Percentiles rank a stretch among this genome's conserved stretches.
These are phyloP conservation scores for Fusarium brachygibbosum DNA, from an alignment of 2,329 filamentous ascomycete genomes.

Conservation along the genomic window DNA sequence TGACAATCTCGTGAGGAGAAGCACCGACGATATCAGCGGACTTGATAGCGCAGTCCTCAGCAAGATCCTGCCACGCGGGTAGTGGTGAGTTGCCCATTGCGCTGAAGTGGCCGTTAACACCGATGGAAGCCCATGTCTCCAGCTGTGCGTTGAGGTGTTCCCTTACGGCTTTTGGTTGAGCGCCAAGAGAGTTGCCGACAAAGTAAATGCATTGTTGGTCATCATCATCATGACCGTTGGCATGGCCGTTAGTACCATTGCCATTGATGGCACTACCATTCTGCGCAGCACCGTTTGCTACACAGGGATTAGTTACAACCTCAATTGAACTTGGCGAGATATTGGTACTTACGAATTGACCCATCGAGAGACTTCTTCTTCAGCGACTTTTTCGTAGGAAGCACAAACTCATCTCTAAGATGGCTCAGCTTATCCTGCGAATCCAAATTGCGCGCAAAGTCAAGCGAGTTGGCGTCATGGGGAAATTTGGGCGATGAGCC, in stretches of 20 bases:
- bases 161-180: constrained; percentile 79
- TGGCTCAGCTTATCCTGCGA: constrained; percentile 69
- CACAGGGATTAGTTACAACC: not conserved
- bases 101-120: constrained; percentile 86
- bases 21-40: constrained; percentile 83
- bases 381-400: constrained; percentile 80
- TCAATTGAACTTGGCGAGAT: accelerated
- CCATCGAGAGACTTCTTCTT: constrained; percentile 71
- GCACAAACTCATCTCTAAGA: constrained; percentile 79
- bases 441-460: constrained; percentile 69
- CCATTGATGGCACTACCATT: constrained; percentile 23
- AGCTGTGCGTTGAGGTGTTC: constrained; percentile 79
- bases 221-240: constrained; percentile 50
- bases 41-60: constrained; percentile 77
- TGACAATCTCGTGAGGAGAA: constrained; percentile 77
- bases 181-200: constrained; percentile 89
- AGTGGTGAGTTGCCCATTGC: constrained; percentile 76
- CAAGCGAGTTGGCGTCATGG: constrained; percentile 60
- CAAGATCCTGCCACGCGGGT: constrained; percentile 81
- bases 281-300: constrained; percentile 26
- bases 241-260: constrained; percentile 38
- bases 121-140: constrained; percentile 86
- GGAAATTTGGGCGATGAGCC: constrained; percentile 62
- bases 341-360: constrained; percentile 53
- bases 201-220: constrained; percentile 74